Percentiles rank a stretch among this genome's conserved stretches.
These are phyloP conservation scores for Microsporum ferrugineum DNA, from an alignment of 2,329 filamentous ascomycete species.

Conservation along the genomic window DNA sequence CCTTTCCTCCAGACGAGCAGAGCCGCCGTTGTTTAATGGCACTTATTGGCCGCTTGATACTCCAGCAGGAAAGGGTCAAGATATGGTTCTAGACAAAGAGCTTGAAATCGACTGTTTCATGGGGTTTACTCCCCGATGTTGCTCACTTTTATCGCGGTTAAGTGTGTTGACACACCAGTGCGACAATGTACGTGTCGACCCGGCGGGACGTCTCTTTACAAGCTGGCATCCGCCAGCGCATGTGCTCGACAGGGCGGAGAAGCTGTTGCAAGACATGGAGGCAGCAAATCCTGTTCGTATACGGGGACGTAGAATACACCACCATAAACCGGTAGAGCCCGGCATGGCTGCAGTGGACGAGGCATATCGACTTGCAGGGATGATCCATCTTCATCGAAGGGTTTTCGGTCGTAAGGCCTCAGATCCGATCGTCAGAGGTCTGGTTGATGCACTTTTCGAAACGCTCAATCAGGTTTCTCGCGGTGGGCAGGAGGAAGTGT, in stretches of 20 bases:
- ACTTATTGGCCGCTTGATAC: slow-evolving; percentile 35
- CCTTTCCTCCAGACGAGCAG: slow-evolving; percentile 49
- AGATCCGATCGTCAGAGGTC: slow-evolving; percentile 51
- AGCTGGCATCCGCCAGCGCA: slow-evolving; percentile 39
- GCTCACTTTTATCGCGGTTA: slow-evolving; percentile 59
- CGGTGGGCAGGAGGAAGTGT: slow-evolving; percentile 61
- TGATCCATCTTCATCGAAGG: slow-evolving; percentile 64
- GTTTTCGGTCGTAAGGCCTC: slow-evolving; percentile 51
- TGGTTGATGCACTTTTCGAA: slow-evolving; percentile 52
- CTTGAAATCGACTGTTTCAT: slow-evolving; percentile 69
- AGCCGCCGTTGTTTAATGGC: slow-evolving; percentile 40
- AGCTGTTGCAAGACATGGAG: slow-evolving; percentile 50
- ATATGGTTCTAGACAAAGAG: slow-evolving; percentile 43
- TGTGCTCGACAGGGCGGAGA: slow-evolving; percentile 46
- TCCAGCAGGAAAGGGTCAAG: slow-evolving; percentile 23
- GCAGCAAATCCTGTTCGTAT: slow-evolving; percentile 35
- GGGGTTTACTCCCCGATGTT: slow-evolving; percentile 62
- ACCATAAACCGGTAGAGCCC: slow-evolving; percentile 28
- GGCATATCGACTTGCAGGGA: slow-evolving; percentile 66
- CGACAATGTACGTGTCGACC: slow-evolving; percentile 32
- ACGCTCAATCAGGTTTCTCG: slow-evolving; percentile 51
- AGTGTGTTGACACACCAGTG: slow-evolving; percentile 59
- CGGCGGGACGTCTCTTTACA: neutral
- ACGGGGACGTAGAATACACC: slow-evolving; percentile 31
- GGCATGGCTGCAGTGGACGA: slow-evolving; percentile 58